Base-by-base conservation (phyloP, 371 early-diverging fungal species). In the Mortierella sp. region DNA sequence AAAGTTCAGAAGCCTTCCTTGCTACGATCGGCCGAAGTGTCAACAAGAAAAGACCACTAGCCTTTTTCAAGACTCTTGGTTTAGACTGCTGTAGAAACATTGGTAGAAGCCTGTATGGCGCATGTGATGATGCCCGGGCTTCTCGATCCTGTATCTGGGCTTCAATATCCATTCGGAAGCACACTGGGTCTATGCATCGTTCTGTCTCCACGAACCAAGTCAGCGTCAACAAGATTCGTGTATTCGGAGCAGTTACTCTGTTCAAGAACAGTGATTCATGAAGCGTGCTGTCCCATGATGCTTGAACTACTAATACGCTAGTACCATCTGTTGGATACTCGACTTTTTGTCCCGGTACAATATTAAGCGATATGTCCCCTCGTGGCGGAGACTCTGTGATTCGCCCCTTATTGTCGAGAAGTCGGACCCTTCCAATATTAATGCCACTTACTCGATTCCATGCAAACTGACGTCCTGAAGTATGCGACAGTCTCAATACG, bases 261-360 rank as follows among this genome's bases (percentile, higher is more conserved):
- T 97, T 95, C 56, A 97, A 83, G 67, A 93, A 88, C 6, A 89
- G 66, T 2, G 90, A 91, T 42, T 93, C 94, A 47, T 95, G 95
- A 17, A 95, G 83, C 0, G 94, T 92, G 15, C 94, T 93, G 66
- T 97, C 97, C 97, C 97, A 97, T 2, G 95, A 85, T 8, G 89
- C 90, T 26, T 87, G 84, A 3, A 88, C 87, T 5, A 80, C 70
- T 9, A 94, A 65, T 23, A 86, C 85, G 61, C 91, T 89, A 1
- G 92, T 92, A 6, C 93, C 93, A 67, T 93, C 93, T 2, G 83
- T 77, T 4, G 87, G 84, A 35, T 89, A 87, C 2, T 78, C 78
- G 2, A 88, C 85, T 17, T 81, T 80, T 63, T 89, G 90, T 43
- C 76, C 71, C 2, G 83, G 79, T 9, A 90, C 68, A 19, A 90